Evolutionary conservation across 1,139 yeast species (phyloP), one percentile per base, ranked within the genome.

Genomic region (Torulaspora globosa): DNA sequence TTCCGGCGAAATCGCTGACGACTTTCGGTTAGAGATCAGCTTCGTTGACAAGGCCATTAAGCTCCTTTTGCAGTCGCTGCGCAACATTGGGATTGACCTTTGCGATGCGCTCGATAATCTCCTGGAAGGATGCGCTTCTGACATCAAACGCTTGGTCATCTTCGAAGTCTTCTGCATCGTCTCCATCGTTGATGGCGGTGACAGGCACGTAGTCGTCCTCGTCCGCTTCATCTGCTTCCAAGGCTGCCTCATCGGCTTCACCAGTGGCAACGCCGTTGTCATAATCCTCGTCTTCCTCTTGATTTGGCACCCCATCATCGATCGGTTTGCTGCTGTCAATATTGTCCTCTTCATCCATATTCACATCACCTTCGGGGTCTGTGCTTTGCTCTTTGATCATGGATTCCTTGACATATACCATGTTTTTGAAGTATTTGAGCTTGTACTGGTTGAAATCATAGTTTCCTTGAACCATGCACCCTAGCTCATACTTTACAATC

Each of bases 401-500:
- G 53, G 60, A 59, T 50, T 54, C 65, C 52, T 57, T 59, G 49
- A 52, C 53, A 56, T 58, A 59, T 51, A 54, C 55, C 72, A 55
- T 60, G 38, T 49, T 61, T 61, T 47, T 65, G 63, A 52, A 68
- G 59, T 48, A 67, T 63, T 44, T 69, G 62, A 66, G 66, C 68
- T 61, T 68, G 72, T 42, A 73, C 65, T 55, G 63, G 58, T 51
- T 76, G 62, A 52, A 80, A 65, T 60, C 74, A 69, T 33, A 55
- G 32, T 63, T 65, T 10, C 67, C 67, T 48, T 68, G 66, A 12
- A 82, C 74, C 54, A 83, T 63, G 52, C 81, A 75, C 28, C 77
- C 76, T 46, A 87, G 66, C 63, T 90, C 90, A 58, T 84, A 84
- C 54, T 90, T 75, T 48, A 89, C 74, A 14, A 89, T 74, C 44